Percentiles rank a stretch among this genome's conserved stretches.
Evolutionary conservation across 2,329 filamentous ascomycete genomes (phyloP).

Genomic region (Tolypocladium ophioglossoides): DNA sequence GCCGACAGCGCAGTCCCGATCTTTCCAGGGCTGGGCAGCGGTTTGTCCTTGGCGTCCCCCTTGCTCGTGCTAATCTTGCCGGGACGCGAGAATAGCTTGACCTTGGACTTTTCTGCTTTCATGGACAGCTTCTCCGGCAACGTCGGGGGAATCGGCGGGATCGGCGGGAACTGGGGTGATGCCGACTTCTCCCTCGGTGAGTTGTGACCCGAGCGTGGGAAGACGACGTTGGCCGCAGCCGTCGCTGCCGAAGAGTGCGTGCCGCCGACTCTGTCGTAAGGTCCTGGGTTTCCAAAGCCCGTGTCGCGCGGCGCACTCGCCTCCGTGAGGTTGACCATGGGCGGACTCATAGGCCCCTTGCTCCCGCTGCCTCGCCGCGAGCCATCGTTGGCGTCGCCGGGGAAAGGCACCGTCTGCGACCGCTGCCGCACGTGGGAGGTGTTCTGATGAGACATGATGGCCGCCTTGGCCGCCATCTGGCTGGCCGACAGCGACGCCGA

Average conservation of each 20-base stretch:
- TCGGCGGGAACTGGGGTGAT: conserved; percentile 25
- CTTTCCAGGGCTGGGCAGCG: conserved; percentile 63
- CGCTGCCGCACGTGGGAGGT: conserved; percentile 49
- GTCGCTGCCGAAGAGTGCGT: conserved; percentile 55
- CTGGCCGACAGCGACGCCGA: conserved; percentile 43
- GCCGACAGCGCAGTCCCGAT: conserved; percentile 56
- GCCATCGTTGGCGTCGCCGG: conserved; percentile 31
- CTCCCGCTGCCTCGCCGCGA: conserved; percentile 33
- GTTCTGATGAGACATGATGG: conserved; percentile 55
- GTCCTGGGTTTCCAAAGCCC: conserved; percentile 35
- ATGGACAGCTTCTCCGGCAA: conserved; percentile 43
- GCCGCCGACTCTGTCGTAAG: conserved; percentile 45
- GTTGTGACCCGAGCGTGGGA: conserved; percentile 50
- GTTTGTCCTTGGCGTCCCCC: conserved; percentile 54
- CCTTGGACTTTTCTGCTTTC: conserved; percentile 62
- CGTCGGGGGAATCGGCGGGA: conserved; percentile 26
- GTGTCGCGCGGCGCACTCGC: conserved; percentile 50
- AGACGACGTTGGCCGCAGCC: conserved; percentile 57
- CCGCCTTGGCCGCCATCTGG: conserved; percentile 71
- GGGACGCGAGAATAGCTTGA: conserved; percentile 71
- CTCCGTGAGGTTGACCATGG: conserved; percentile 53
- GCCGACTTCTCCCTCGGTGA: conserved; percentile 33
- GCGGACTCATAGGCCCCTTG: conserved; percentile 46
- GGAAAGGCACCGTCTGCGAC: conserved; percentile 62
- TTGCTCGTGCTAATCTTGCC: conserved; percentile 61